Conservation (phyloP, 2,329 filamentous ascomycete genomes). For the Grosmannia huntii region DNA sequence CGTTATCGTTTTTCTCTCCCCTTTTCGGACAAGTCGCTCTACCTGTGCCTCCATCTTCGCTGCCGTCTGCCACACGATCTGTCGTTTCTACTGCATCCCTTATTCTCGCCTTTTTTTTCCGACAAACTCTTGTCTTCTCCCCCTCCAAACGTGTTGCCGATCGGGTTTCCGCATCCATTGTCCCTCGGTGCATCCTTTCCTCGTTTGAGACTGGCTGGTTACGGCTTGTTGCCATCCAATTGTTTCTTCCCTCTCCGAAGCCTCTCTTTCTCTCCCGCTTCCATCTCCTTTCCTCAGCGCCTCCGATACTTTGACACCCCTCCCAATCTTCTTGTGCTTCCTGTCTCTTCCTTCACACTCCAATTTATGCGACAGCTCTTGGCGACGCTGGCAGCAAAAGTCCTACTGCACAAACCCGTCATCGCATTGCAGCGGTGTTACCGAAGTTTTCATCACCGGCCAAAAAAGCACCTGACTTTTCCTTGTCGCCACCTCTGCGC, state of each 20-base stretch:
- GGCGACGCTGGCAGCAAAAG: not conserved
- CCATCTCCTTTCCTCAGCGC: not conserved
- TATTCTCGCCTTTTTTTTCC: not conserved
- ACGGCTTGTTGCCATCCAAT: not conserved
- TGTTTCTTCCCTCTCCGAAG: not conserved
- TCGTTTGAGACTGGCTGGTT: not conserved
- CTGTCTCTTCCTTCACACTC: not conserved
- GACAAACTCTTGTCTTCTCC: not conserved
- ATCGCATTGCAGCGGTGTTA: not conserved
- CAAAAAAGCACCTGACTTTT: constrained; percentile 4
- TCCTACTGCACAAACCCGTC: not conserved
- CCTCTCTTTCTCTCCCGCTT: not conserved
- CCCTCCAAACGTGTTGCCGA: not conserved
- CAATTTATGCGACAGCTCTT: not conserved
- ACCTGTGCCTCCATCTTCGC: not conserved
- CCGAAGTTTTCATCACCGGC: not conserved
- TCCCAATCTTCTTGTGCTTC: not conserved
- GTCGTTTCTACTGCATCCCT: not conserved
- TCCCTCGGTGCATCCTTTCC: not conserved
- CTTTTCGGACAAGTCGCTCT: not conserved
- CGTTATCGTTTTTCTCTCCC: not conserved
- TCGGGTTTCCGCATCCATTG: not conserved
- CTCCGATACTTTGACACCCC: not conserved
- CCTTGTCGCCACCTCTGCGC: constrained; percentile 1
- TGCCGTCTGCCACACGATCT: not conserved